A percentile compares a stretch with the other conserved stretches of the same genome.
Conservation (phyloP, 805 yeast species). For the Kregervanrija pseudodelftensis region DNA sequence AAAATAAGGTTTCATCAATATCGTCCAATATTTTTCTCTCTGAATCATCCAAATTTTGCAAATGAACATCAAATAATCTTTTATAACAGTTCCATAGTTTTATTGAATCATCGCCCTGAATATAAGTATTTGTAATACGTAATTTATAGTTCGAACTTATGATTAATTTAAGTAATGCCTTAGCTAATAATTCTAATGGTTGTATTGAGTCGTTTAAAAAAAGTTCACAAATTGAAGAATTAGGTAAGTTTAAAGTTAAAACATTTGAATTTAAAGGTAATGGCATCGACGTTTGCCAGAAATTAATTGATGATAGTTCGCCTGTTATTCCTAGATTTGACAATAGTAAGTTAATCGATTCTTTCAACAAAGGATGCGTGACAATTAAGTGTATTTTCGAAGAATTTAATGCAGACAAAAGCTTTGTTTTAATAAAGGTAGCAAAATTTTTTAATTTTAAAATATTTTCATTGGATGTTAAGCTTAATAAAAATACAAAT, state of each 20-base stretch:
- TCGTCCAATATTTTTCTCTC: constrained; percentile 26
- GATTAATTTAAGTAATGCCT: constrained; percentile 41
- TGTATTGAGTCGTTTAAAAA: constrained; percentile 27
- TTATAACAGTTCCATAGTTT: constrained; percentile 39
- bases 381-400: constrained; percentile 2
- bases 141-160: constrained; percentile 32
- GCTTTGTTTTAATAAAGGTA: background rate
- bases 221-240: constrained; percentile 29
- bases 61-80: constrained; percentile 22
- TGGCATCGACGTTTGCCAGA: constrained; percentile 4
- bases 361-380: constrained; percentile 1
- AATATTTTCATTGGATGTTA: background rate
- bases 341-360: constrained; percentile 14
- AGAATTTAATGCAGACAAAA: background rate
- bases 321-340: constrained; percentile 22
- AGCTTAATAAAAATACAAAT: constrained; percentile 4
- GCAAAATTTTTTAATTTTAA: constrained; percentile 1
- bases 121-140: constrained; percentile 47
- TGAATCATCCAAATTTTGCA: constrained; percentile 27
- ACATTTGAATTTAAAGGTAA: constrained; percentile 37
- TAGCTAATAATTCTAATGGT: constrained; percentile 41
- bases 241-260: constrained; percentile 33
- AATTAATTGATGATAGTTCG: constrained; percentile 14
- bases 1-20: constrained; percentile 28
- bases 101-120: constrained; percentile 53